Conservation (phyloP, 148 eudicot species). For the Salicornia ramosissima region DNA sequence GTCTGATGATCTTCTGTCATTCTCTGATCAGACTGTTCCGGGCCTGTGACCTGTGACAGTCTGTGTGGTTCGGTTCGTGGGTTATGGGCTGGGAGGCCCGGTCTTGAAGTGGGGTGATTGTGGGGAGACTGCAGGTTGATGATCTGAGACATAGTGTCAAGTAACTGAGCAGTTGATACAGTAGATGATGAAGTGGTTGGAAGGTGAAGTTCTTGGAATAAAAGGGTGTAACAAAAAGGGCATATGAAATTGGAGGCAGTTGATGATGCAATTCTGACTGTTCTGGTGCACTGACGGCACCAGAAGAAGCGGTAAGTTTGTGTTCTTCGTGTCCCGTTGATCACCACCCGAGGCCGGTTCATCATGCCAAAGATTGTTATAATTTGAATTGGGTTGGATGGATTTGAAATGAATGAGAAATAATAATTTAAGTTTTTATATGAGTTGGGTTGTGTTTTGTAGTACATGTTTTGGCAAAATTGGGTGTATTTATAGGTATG, state of each 20-base stretch:
- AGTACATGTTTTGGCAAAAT: too few relatives aligned
- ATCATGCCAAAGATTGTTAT: constrained; percentile 40
- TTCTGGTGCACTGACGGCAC: constrained; percentile 54
- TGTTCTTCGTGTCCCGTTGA: constrained; percentile 27
- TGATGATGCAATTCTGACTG: constrained; percentile 39
- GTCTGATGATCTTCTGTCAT: neutral
- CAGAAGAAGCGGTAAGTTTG: constrained; percentile 50
- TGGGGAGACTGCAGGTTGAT: constrained; percentile 4
- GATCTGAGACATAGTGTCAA: constrained; percentile 24
- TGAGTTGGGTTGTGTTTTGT: too few relatives aligned
- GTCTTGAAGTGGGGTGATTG: neutral
- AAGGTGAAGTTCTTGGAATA: constrained; percentile 37
- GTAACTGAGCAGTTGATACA: constrained; percentile 9
- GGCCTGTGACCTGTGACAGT: neutral
- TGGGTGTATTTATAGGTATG: too few relatives aligned
- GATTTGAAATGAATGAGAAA: too few relatives aligned
- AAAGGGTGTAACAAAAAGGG: constrained; percentile 43
- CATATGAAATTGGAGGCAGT: constrained; percentile 31
- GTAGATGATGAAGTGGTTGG: constrained; percentile 10
- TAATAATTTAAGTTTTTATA: too few relatives aligned
- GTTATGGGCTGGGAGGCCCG: neutral
- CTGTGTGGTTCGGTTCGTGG: neutral
- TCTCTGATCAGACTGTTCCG: neutral
- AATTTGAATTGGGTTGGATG: too few relatives aligned
- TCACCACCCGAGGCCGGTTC: constrained; percentile 39